Percentiles rank a stretch among this genome's conserved stretches.
Conservation (phyloP, 495 filamentous ascomycete genomes). For the Penicillium nucicola region DNA sequence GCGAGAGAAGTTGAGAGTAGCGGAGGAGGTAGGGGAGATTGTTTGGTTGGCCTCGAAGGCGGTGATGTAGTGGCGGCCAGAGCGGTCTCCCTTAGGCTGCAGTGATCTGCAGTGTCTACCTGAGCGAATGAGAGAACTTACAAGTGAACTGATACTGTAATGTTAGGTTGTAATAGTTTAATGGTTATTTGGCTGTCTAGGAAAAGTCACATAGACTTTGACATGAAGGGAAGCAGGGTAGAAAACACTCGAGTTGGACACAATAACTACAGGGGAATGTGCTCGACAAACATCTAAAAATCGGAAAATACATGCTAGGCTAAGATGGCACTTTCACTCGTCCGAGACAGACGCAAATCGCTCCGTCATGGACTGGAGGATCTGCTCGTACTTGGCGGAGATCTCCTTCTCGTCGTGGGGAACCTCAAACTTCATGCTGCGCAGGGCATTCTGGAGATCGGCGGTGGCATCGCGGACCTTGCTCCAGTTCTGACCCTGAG, state of each 20-base stretch:
- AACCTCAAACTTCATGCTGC: conserved; percentile 95
- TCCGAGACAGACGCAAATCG: conserved; percentile 93
- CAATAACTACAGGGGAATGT: conserved; percentile 46
- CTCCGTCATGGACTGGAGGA: conserved; percentile 87
- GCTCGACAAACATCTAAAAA: conserved; percentile 21
- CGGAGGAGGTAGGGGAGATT: conserved; percentile 14
- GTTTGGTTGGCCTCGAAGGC: conserved; percentile 27
- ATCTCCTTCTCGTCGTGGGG: conserved; percentile 72
- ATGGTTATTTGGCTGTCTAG: too few species aligned
- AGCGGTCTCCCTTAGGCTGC: conserved; percentile 10
- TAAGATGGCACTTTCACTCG: conserved; percentile 58
- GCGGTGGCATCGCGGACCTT: conserved; percentile 89
- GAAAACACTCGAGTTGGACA: conserved; percentile 12
- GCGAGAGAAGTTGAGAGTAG: conserved; percentile 2
- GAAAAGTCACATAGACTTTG: background rate
- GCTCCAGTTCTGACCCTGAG: conserved; percentile 82
- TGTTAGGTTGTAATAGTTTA: too few species aligned
- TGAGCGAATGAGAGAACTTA: background rate
- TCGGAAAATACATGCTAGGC: conserved; percentile 22
- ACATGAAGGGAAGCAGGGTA: conserved; percentile 1
- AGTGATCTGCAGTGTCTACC: background rate
- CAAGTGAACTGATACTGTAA: too few species aligned
- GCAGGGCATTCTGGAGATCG: conserved; percentile 77
- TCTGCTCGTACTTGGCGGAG: conserved; percentile 86
- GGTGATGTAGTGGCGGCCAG: conserved; percentile 27